These are phyloP conservation scores for Cryptosporidium ryanae DNA, from an alignment of 169 alveolate genomes.

Conservation along the genomic window DNA sequence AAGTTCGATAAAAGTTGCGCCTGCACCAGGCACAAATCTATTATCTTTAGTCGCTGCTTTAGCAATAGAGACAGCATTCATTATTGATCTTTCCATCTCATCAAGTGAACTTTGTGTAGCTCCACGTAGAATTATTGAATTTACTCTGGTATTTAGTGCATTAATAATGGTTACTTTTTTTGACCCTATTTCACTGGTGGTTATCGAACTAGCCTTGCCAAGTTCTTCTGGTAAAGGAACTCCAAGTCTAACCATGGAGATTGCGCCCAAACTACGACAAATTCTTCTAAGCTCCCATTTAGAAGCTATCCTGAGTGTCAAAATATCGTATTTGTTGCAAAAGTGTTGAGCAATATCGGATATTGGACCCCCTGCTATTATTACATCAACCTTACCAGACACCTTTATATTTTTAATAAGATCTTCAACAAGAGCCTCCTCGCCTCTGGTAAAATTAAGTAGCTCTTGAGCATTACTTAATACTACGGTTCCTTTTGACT, in stretches of 20 bases:
- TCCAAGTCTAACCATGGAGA: slow-evolving; percentile 93
- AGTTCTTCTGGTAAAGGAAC: slow-evolving; percentile 96
- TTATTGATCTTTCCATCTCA: slow-evolving; percentile 98
- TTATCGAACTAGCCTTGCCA: slow-evolving; percentile 92
- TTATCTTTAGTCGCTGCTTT: slow-evolving; percentile 88
- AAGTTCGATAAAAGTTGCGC: slow-evolving; percentile 94
- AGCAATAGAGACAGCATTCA: slow-evolving; percentile 92
- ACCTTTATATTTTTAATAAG: slow-evolving; percentile 87
- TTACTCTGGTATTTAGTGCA: slow-evolving; percentile 83
- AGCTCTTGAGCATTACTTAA: slow-evolving; percentile 96
- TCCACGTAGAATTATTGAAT: slow-evolving; percentile 96
- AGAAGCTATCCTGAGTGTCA: slow-evolving; percentile 91
- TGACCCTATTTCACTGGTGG: slow-evolving; percentile 93
- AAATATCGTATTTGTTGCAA: slow-evolving; percentile 94
- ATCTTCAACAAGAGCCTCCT: slow-evolving; percentile 90
- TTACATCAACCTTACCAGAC: slow-evolving; percentile 92
- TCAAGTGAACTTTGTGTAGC: slow-evolving; percentile 96
- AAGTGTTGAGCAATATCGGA: slow-evolving; percentile 96
- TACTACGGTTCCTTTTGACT: slow-evolving; percentile 98
- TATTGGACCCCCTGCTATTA: slow-evolving; percentile 94
- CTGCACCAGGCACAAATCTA: slow-evolving; percentile 96
- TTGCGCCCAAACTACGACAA: slow-evolving; percentile 94
- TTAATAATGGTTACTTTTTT: slow-evolving; percentile 87
- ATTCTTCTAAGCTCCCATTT: slow-evolving; percentile 95
- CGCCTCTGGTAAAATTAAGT: slow-evolving; percentile 91